Conservation (phyloP, 768 basidiomycete species). For the Rhodotorula graminis region DNA sequence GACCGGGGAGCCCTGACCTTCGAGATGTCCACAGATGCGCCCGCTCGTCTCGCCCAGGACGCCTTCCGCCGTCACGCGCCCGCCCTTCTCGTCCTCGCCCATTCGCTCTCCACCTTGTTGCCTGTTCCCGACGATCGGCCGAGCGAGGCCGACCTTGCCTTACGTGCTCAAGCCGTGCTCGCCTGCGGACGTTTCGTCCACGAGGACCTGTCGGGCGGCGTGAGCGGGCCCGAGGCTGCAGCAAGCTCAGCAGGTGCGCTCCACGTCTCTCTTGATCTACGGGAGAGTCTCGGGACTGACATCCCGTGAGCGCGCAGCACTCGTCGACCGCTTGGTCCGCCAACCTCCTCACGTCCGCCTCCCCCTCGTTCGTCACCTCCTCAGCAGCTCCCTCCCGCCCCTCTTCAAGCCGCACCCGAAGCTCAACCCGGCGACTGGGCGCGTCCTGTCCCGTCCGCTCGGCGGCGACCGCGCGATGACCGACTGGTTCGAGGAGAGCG, state of each 20-base stretch:
- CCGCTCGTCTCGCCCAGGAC: background rate
- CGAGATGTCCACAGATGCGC: too few relatives aligned
- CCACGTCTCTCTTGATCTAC: background rate
- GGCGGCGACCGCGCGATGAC: conserved; percentile 12
- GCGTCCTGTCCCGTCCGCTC: conserved; percentile 19
- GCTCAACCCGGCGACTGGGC: conserved; percentile 25
- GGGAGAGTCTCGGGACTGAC: too few relatives aligned
- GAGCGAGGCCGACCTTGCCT: background rate
- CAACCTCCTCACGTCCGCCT: background rate
- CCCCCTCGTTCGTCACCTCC: conserved; percentile 11
- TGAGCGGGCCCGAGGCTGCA: background rate
- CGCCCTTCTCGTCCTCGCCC: background rate
- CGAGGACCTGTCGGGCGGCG: background rate
- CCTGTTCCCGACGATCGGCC: background rate
- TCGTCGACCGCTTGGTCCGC: conserved; percentile 1
- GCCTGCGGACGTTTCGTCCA: background rate
- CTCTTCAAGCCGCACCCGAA: conserved; percentile 30
- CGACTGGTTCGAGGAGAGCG: conserved; percentile 15
- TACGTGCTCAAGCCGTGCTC: conserved; percentile 1
- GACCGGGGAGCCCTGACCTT: too few relatives aligned
- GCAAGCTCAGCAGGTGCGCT: background rate
- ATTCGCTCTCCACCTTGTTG: background rate
- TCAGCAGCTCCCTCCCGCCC: conserved; percentile 16
- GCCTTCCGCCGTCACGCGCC: background rate
- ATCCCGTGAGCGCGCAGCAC: background rate